Percentiles rank a stretch among this genome's conserved stretches.
phyloP scores from a whole-genome alignment of 345 rosid genomes.

The Populus ilicifolia region DNA sequence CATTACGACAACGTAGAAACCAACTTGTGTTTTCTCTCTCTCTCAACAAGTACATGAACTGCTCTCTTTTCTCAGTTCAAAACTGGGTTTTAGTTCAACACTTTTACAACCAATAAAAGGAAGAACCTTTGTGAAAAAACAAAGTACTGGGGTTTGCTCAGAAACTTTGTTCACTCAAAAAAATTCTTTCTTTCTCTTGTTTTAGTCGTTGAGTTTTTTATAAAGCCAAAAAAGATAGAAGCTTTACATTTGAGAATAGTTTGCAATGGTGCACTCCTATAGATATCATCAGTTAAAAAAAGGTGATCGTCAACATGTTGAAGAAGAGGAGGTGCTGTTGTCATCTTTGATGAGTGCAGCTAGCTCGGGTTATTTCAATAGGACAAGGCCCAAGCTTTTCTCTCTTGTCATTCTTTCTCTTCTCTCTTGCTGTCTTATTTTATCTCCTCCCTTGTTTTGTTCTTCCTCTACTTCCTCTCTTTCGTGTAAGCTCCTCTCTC shows the following conservation, averaged over 20 bases:
- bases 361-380: constrained; percentile 36
- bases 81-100: neutral
- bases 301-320: constrained; percentile 39
- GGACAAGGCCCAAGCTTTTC: constrained; percentile 55
- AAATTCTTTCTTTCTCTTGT: neutral
- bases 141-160: neutral
- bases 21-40: neutral
- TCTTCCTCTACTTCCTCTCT: constrained; percentile 48
- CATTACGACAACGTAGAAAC: neutral
- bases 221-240: neutral
- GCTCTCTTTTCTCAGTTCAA: neutral
- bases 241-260: neutral
- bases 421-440: constrained; percentile 54
- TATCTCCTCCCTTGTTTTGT: constrained; percentile 48
- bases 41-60: neutral
- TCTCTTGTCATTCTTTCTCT: constrained; percentile 56
- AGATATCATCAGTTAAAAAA: constrained; percentile 46
- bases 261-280: constrained; percentile 43
- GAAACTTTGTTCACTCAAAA: neutral
- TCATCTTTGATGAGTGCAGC: constrained; percentile 27
- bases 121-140: neutral
- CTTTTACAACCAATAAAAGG: neutral
- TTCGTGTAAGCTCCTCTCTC: constrained; percentile 40
- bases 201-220: neutral
- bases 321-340: constrained; percentile 32